phyloP scores from a whole-genome alignment of 139 green algal genomes.

The Chlorella vulgaris region DNA sequence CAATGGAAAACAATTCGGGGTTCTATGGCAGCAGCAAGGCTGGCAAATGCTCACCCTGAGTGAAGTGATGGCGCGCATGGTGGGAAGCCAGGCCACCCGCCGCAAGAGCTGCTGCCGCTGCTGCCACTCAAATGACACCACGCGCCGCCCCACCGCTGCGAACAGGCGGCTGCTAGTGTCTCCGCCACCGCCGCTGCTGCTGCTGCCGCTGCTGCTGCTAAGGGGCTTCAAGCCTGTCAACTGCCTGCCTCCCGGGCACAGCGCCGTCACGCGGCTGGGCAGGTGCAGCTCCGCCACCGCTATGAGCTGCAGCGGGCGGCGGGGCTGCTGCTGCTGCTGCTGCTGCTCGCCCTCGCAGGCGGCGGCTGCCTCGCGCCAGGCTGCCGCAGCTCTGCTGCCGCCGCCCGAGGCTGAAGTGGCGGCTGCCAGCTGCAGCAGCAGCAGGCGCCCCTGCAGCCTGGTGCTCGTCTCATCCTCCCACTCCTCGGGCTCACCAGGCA shows the following conservation, averaged over 20 bases:
- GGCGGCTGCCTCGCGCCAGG: not conserved
- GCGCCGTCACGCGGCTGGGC: conserved; percentile 21
- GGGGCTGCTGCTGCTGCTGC: not conserved
- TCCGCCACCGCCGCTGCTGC: not conserved
- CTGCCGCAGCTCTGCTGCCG: not conserved
- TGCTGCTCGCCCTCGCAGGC: not conserved
- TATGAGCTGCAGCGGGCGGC: conserved; percentile 5
- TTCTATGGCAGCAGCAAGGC: not conserved
- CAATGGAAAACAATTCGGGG: not conserved
- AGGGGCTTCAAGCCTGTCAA: not conserved
- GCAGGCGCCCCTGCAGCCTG: conserved; percentile 11
- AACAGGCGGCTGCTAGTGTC: conserved; percentile 1
- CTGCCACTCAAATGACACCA: conserved; percentile 15
- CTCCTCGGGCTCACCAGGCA: not conserved
- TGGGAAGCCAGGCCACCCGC: conserved; percentile 19
- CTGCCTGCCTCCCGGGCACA: conserved; percentile 7
- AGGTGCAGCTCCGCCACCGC: conserved; percentile 14
- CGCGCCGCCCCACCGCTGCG: conserved; percentile 13
- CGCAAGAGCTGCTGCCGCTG: conserved; percentile 1
- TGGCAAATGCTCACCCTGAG: not conserved
- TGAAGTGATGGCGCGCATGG: not conserved
- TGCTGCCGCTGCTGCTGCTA: not conserved
- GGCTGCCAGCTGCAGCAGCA: conserved; percentile 13
- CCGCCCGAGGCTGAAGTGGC: not conserved
- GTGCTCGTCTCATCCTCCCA: conserved; percentile 17